A percentile compares a stretch with the other conserved stretches of the same genome.
These are phyloP conservation scores for Rhizopogon salebrosus DNA, from an alignment of 768 basidiomycete species.

Conservation along the genomic window DNA sequence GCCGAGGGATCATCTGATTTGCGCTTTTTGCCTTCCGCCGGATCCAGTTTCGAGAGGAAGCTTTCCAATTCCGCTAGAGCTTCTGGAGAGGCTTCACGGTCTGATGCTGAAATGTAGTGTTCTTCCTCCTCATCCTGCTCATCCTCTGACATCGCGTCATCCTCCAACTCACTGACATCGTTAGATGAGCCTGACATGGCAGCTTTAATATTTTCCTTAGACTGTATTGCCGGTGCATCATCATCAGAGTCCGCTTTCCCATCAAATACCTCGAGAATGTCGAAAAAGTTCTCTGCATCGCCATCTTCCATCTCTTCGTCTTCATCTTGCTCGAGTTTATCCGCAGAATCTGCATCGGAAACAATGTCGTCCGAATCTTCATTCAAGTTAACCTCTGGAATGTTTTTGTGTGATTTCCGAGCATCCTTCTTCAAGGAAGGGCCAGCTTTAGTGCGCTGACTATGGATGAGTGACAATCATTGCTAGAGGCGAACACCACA, in stretches of 20 bases:
- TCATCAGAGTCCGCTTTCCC: conserved; percentile 43
- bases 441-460: conserved; percentile 19
- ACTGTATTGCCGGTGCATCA: background rate
- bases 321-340: conserved; percentile 24
- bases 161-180: conserved; percentile 26
- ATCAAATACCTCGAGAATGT: conserved; percentile 62
- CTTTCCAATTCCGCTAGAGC: conserved; percentile 65
- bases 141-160: conserved; percentile 30
- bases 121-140: conserved; percentile 34
- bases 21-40: conserved; percentile 56
- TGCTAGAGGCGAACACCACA: background rate
- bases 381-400: conserved; percentile 60
- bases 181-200: conserved; percentile 1
- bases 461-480: background rate
- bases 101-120: conserved; percentile 35
- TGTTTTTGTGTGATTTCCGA: conserved; percentile 23
- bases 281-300: conserved; percentile 53
- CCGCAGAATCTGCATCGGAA: conserved; percentile 18
- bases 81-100: conserved; percentile 46
- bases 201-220: background rate
- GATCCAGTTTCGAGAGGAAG: conserved; percentile 66
- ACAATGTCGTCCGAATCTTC: conserved; percentile 42
- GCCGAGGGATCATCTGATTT: conserved; percentile 15
- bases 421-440: conserved; percentile 16
- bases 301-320: conserved; percentile 42